Conservation (phyloP, 2,329 filamentous ascomycete genomes). For the Pyricularia pennisetigena region DNA sequence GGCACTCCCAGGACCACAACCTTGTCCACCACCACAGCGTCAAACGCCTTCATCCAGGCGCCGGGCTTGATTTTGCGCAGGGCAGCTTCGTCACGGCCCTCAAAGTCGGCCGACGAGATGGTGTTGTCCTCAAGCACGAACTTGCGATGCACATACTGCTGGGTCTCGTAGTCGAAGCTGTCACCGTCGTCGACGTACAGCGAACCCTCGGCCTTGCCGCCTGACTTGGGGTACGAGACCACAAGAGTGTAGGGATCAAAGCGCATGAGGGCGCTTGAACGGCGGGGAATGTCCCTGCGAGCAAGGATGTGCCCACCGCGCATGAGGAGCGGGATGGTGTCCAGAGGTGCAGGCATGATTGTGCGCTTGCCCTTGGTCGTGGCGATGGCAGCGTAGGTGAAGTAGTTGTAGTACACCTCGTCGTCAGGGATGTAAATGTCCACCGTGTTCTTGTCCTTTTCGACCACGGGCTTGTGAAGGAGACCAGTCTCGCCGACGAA, state of each 20-base stretch:
- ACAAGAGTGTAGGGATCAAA: constrained; percentile 94
- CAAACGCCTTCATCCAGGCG: constrained; percentile 71
- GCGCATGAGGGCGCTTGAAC: constrained; percentile 81
- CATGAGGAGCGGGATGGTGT: constrained; percentile 85
- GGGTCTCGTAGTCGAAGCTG: constrained; percentile 76
- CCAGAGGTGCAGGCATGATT: constrained; percentile 66
- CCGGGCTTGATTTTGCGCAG: constrained; percentile 48
- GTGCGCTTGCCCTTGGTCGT: constrained; percentile 61
- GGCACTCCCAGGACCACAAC: constrained; percentile 77
- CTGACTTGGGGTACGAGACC: constrained; percentile 52
- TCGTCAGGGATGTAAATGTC: constrained; percentile 84
- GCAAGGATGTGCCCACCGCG: constrained; percentile 87
- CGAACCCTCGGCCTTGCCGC: constrained; percentile 63
- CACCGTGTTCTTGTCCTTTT: constrained; percentile 60
- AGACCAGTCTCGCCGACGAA: constrained; percentile 84
- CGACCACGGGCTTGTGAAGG: constrained; percentile 83
- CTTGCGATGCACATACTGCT: constrained; percentile 77
- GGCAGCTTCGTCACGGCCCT: constrained; percentile 35
- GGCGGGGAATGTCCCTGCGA: constrained; percentile 76
- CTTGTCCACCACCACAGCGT: constrained; percentile 69
- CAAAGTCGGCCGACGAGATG: constrained; percentile 62
- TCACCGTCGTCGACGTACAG: constrained; percentile 93
- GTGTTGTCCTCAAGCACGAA: constrained; percentile 57
- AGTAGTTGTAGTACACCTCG: constrained; percentile 92
- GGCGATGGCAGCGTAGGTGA: constrained; percentile 66